A percentile compares a stretch with the other conserved stretches of the same genome.
These are phyloP conservation scores for Herpetomonas muscarum DNA, from an alignment of 208 protist genomes.

Conservation along the genomic window DNA sequence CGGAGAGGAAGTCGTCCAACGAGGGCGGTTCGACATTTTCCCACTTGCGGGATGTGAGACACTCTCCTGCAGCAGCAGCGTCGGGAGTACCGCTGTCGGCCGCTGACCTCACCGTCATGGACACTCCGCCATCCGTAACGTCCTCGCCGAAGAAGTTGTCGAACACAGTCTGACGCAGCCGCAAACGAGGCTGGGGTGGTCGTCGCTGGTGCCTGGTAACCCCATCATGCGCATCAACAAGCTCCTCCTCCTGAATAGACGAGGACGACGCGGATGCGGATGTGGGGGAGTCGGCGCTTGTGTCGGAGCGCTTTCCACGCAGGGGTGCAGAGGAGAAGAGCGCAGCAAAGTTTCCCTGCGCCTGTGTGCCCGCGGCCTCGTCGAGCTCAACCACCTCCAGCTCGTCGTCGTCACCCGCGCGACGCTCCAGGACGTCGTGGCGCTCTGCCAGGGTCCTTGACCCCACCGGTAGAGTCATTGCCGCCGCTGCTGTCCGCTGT, in stretches of 20 bases:
- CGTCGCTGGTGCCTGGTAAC: not conserved
- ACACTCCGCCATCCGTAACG: not conserved
- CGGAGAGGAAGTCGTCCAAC: constrained; percentile 1
- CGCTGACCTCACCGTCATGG: not conserved
- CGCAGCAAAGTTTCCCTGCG: constrained; percentile 1
- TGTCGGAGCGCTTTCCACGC: not conserved
- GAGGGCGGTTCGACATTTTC: not conserved
- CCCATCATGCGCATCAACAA: not conserved
- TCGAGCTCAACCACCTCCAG: constrained; percentile 25
- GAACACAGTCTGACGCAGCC: constrained; percentile 2
- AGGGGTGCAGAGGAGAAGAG: not conserved
- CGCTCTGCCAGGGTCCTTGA: too few relatives aligned
- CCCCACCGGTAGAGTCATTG: too few relatives aligned
- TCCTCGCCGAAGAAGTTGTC: constrained; percentile 19
- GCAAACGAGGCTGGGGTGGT: constrained; percentile 11
- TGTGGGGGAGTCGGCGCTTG: too few relatives aligned
- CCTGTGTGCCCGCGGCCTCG: constrained; percentile 7
- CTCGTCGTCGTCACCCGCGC: not conserved
- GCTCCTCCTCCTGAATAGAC: too few relatives aligned
- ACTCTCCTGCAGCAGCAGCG: not conserved
- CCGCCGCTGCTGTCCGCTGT: too few relatives aligned
- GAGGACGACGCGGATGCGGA: too few relatives aligned
- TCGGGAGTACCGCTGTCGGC: not conserved
- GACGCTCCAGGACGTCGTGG: not conserved
- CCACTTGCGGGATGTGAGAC: too few relatives aligned